Evolutionary conservation across 2,329 filamentous ascomycete genomes (phyloP), one percentile per base, ranked within the genome.

Genomic region (Pseudogymnoascus sp.): DNA sequence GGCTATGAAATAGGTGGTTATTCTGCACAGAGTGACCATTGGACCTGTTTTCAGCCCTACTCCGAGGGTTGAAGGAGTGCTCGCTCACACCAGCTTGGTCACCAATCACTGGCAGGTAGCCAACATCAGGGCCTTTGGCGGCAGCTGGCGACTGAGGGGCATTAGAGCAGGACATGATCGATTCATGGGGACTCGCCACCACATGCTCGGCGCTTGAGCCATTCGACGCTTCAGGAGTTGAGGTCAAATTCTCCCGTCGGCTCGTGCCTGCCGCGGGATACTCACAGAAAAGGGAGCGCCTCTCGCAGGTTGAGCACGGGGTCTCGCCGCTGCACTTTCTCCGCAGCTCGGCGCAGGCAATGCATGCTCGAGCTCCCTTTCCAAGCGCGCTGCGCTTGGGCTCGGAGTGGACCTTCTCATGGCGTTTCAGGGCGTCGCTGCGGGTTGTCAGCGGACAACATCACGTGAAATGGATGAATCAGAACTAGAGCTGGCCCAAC

Each of bases 361-460:
- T 21, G 60, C 66, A 68, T 21, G 66, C 66, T 52, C 66, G 55
- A 30, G 39, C 56, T 9, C 65, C 64, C 59, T 61, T 67, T 0
- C 59, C 61, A 52, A 66, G 63, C 19, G 30, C 28, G 38, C 61
- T 66, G 55, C 65, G 38, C 60, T 61, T 64, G 1, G 66, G 63
- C 56, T 66, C 62, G 30, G 61, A 64, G 28, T 67, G 66, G 2
- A 64, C 45, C 34, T 61, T 61, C 58, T 68, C 66, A 61, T 68
- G 66, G 26, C 66, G 60, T 37, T 63, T 60, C 28, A 67, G 60
- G n/a, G 66, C 65, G 62, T 67, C 66, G 57, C 63, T 66, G 41
- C 37, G 37, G 41, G 15, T 52, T 39, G 12, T 35, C 21, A 35
- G 41, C 21, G 3, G 3, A 34, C 7, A 41, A 35, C 5, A 38